Conservation (phyloP, 2,329 filamentous ascomycete species). For the Aureobasidium uvarum region DNA sequence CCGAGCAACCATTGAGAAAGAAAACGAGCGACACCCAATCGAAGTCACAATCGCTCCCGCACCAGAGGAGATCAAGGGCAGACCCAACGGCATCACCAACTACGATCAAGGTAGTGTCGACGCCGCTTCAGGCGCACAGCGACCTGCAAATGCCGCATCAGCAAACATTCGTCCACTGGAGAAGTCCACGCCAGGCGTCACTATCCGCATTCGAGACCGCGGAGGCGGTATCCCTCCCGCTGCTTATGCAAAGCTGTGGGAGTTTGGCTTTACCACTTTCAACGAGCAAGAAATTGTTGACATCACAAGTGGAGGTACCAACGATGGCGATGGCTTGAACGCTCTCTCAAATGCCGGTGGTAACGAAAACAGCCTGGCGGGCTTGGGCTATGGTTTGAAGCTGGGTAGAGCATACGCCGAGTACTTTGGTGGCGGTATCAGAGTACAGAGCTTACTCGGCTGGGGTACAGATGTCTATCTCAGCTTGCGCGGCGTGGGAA, state of each 20-base stretch:
- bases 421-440: conserved; percentile 95
- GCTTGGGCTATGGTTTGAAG: conserved; percentile 81
- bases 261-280: conserved; percentile 96
- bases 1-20: conserved; percentile 82
- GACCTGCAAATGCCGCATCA: conserved; percentile 32
- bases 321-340: conserved; percentile 63
- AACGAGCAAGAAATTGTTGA: conserved; percentile 60
- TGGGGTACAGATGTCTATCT: conserved; percentile 77
- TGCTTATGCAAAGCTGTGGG: conserved; percentile 85
- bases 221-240: conserved; percentile 88
- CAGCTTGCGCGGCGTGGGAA: conserved; percentile 59
- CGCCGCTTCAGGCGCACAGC: conserved; percentile 34
- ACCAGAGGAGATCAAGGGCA: conserved; percentile 48
- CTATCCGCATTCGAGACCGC: conserved; percentile 92
- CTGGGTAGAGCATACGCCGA: conserved; percentile 91
- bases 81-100: conserved; percentile 34
- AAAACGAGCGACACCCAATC: conserved; percentile 75
- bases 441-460: conserved; percentile 91
- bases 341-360: conserved; percentile 71
- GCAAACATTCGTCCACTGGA: conserved; percentile 48
- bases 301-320: conserved; percentile 48
- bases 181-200: conserved; percentile 71
- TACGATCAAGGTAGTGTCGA: conserved; percentile 41
- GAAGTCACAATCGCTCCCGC: conserved; percentile 86
- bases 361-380: conserved; percentile 76